Evolutionary conservation across 208 protist genomes (phyloP), one percentile per base, ranked within the genome.

Genomic region (Trypanosoma platydactyli): DNA sequence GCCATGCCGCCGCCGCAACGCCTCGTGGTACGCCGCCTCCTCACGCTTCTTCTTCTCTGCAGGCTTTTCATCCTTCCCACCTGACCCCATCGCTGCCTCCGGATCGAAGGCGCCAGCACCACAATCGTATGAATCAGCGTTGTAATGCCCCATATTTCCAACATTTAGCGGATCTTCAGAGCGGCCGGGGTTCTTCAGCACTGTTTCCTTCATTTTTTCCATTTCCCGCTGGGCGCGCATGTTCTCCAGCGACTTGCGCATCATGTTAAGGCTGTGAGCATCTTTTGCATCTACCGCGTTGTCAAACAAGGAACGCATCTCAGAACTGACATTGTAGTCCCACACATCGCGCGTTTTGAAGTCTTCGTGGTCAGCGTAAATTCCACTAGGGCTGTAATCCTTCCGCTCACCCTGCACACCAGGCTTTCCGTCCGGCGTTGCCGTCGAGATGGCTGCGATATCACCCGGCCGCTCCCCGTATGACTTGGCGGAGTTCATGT

Each of bases 181-280:
- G 59, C 57, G 55, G n/a, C 73, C 72, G 20, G 83, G 55, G 54
- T 83, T 79, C 45, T 88, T 87, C 74, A 93, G 77, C 41, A 79
- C 83, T 4, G 79, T 83, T 64, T 93, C 86, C 77, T 92, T 93
- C 90, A 94, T 94, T 48, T 84, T 89, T 48, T 91, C 83, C 80
- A 88, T 92, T 22, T 78, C 81, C 1, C 85, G 79, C 72, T 87
- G 81, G 22, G 84, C 80, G 18, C 83, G 80, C 24, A 94, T 91
- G 70, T 90, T 94, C 71, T 96, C 87, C 20, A 96, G 71, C 18
- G 86, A 91, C 77, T 92, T 79, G 60, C 89, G 84, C 80, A 93
- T 81, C 81, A 81, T 85, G 75, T 92, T 91, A 22, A 95, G 71
- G 54, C 77, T 90, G 56, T 84, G 67, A 9, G 79, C 84, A 51